Percentiles rank a stretch among this genome's conserved stretches.
Conservation (phyloP, 2,329 filamentous ascomycete species). For the Diaporthe ampelina region DNA sequence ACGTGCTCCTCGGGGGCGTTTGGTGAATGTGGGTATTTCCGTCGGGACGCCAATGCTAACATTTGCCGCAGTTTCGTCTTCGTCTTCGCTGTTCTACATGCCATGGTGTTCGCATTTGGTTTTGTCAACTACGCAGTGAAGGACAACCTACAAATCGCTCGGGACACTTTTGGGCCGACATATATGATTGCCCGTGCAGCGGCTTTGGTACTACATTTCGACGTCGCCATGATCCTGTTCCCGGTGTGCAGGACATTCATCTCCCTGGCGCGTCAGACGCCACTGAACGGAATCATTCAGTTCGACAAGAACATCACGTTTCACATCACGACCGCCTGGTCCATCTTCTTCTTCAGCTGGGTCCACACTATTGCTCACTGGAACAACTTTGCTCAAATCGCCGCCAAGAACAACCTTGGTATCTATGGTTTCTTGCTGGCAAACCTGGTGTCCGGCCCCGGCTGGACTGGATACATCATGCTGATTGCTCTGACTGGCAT, state of each 20-base stretch:
- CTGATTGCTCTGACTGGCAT: slow-evolving; percentile 83
- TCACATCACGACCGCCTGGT: slow-evolving; percentile 88
- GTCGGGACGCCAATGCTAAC: slow-evolving; percentile 42
- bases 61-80: slow-evolving; percentile 75
- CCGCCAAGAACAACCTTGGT: slow-evolving; percentile 81
- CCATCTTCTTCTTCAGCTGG: slow-evolving; percentile 90
- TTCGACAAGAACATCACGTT: slow-evolving; percentile 93
- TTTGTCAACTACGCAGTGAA: slow-evolving; percentile 86
- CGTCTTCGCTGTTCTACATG: slow-evolving; percentile 80
- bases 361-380: slow-evolving; percentile 89
- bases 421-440: slow-evolving; percentile 83
- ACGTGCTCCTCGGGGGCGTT: slow-evolving; percentile 52
- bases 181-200: slow-evolving; percentile 83
- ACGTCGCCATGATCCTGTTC: slow-evolving; percentile 83
- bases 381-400: slow-evolving; percentile 86
- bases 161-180: slow-evolving; percentile 79
- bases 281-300: slow-evolving; percentile 87
- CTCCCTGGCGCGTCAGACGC: slow-evolving; percentile 83
- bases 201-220: slow-evolving; percentile 84
- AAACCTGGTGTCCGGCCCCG: slow-evolving; percentile 84
- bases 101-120: slow-evolving; percentile 83
- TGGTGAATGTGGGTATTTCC: slow-evolving; percentile 36
- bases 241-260: slow-evolving; percentile 89
- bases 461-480: slow-evolving; percentile 91
- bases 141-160: slow-evolving; percentile 76